Conservation (phyloP, 257 asterid species). For the Ophiorrhiza pumila region DNA sequence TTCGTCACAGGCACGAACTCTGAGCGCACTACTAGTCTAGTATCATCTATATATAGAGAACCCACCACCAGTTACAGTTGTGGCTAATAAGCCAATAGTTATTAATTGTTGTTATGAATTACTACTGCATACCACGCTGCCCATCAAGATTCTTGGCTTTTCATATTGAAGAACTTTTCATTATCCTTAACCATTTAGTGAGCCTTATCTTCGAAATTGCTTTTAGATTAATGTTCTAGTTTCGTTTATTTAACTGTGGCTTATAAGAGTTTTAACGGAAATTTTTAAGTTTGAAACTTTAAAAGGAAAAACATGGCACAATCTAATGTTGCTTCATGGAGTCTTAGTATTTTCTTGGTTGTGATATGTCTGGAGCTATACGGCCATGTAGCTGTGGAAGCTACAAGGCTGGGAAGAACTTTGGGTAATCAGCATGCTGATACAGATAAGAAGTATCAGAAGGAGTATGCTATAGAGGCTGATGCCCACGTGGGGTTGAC, state of each 20-base stretch:
- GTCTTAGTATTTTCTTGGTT: slow-evolving; percentile 32
- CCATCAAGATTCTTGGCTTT: slow-evolving; percentile 1
- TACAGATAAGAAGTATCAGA: neutral
- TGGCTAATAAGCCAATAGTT: neutral
- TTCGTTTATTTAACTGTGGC: slow-evolving; percentile 2
- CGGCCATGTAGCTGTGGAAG: slow-evolving; percentile 25
- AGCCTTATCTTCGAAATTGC: slow-evolving; percentile 1
- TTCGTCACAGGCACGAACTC: neutral
- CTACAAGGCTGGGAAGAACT: slow-evolving; percentile 22
- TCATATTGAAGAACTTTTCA: neutral
- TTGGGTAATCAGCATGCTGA: neutral
- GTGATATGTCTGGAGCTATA: slow-evolving; percentile 23
- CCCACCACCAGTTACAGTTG: neutral
- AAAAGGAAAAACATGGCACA: slow-evolving; percentile 25
- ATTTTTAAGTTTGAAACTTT: neutral
- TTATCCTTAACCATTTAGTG: neutral
- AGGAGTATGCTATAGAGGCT: slow-evolving; percentile 4
- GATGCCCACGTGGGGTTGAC: slow-evolving; percentile 16
- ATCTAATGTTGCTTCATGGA: slow-evolving; percentile 19
- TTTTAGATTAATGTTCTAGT: slow-evolving; percentile 4
- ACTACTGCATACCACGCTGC: neutral
- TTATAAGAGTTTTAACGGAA: neutral
- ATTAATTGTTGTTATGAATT: neutral
- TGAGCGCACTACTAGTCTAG: neutral
- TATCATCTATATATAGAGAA: slow-evolving; percentile 23